Conservation (phyloP, 768 basidiomycete species). For the Udeniomyces megalosporus region DNA sequence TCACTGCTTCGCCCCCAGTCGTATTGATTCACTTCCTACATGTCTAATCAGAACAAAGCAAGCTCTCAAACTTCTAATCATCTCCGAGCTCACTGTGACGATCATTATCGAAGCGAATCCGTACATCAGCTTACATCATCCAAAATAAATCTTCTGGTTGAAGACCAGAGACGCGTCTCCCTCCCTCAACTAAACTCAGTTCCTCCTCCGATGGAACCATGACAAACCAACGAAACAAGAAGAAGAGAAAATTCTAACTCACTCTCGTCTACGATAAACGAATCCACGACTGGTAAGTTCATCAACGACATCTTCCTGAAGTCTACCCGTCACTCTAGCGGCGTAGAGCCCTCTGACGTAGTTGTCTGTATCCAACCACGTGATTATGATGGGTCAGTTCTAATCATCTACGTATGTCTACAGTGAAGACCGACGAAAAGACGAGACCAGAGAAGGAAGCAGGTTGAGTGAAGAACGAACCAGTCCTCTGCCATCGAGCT, state of each 20-base stretch:
- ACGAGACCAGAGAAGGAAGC: background rate
- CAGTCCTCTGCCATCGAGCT: constrained; percentile 83
- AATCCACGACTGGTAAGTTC: constrained; percentile 10
- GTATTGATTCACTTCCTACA: too few relatives aligned
- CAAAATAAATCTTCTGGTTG: background rate
- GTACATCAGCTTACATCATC: background rate
- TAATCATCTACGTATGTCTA: background rate
- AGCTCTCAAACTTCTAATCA: background rate
- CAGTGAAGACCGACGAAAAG: background rate
- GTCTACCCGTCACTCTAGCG: constrained; percentile 39
- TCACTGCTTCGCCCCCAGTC: too few relatives aligned
- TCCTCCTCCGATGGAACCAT: background rate
- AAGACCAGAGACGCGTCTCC: too few relatives aligned
- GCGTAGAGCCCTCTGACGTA: constrained; percentile 87
- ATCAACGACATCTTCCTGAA: constrained; percentile 17
- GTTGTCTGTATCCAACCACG: too few relatives aligned
- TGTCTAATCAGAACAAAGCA: too few relatives aligned
- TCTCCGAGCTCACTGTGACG: background rate
- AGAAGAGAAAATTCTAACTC: background rate
- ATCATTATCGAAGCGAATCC: background rate
- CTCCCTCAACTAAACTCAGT: background rate
- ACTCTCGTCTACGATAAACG: constrained; percentile 12
- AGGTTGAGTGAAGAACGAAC: constrained; percentile 36
- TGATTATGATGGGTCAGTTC: background rate
- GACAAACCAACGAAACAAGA: background rate